Evolutionary conservation across 768 basidiomycete genomes (phyloP).

Genomic region (Mycena capillaripes): DNA sequence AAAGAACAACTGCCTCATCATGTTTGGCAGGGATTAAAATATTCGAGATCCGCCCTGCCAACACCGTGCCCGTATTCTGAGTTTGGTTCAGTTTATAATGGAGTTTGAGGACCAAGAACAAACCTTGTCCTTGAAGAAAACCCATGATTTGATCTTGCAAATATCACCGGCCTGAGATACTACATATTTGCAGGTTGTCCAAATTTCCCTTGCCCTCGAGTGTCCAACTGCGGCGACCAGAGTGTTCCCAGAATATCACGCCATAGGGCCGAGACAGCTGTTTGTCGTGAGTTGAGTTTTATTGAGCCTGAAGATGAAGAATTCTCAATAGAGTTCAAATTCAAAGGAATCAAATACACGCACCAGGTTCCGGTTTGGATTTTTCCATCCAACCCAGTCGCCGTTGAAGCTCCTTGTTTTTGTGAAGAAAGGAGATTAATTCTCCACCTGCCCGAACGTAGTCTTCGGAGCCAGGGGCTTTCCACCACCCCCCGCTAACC

Average conservation of each 20-base stretch:
- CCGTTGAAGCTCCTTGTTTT: constrained; percentile 15
- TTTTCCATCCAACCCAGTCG: constrained; percentile 31
- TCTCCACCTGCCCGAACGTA: background rate
- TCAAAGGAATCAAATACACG: background rate
- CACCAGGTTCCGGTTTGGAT: background rate
- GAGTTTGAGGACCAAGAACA: background rate
- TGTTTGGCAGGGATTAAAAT: constrained; percentile 10
- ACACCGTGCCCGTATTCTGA: background rate
- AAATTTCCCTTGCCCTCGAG: background rate
- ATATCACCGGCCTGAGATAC: background rate
- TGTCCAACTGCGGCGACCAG: background rate
- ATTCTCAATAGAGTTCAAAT: background rate
- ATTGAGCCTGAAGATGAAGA: background rate
- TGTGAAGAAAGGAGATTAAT: background rate
- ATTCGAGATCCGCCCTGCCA: background rate
- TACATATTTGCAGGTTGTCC: constrained; percentile 10
- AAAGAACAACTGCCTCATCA: background rate
- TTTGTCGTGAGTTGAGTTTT: background rate
- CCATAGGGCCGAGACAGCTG: background rate
- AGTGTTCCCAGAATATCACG: background rate
- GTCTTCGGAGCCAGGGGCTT: background rate
- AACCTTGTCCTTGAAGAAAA: constrained; percentile 10
- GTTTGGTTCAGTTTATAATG: background rate
- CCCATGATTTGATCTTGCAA: background rate
- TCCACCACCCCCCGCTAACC: constrained; percentile 4